Conservation (phyloP, 768 basidiomycete genomes). For the Daedaleopsis nitida region DNA sequence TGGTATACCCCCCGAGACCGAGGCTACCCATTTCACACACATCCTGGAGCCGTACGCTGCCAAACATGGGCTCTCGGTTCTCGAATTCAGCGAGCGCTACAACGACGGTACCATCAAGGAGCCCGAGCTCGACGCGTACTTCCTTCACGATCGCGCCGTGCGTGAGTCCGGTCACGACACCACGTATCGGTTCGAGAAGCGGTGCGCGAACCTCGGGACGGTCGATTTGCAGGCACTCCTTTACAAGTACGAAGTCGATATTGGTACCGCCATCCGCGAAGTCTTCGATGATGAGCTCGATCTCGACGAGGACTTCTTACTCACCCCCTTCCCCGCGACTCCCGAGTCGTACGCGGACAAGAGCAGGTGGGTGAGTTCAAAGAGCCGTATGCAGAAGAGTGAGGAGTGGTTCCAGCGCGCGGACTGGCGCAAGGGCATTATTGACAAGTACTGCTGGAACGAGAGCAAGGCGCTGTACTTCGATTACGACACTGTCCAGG, state of each 20-base stretch:
- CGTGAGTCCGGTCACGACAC: constrained; percentile 97
- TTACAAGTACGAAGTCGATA: constrained; percentile 99
- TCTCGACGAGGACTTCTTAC: constrained; percentile 87
- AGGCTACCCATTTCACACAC: constrained; percentile 97
- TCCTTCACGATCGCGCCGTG: constrained; percentile 94
- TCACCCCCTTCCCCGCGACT: constrained; percentile 90
- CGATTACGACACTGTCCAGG: constrained; percentile 92
- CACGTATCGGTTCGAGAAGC: constrained; percentile 96
- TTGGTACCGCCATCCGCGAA: constrained; percentile 95
- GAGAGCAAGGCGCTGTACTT: constrained; percentile 93
- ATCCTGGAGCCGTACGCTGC: constrained; percentile 93
- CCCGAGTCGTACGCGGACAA: constrained; percentile 67
- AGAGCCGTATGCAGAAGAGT: constrained; percentile 63
- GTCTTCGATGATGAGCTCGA: constrained; percentile 93
- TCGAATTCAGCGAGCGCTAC: constrained; percentile 97
- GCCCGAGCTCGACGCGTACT: constrained; percentile 93
- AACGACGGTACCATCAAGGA: constrained; percentile 83
- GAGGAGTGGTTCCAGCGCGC: constrained; percentile 95
- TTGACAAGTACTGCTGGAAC: constrained; percentile 97
- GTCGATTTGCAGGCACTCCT: constrained; percentile 94
- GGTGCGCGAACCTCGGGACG: constrained; percentile 94
- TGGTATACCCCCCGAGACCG: constrained; percentile 98
- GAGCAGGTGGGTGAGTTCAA: constrained; percentile 57
- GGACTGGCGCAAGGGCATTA: constrained; percentile 76
- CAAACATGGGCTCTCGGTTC: constrained; percentile 89